phyloP scores from a whole-genome alignment of 2,329 filamentous ascomycete species.

The Paracamarosporium sp. region DNA sequence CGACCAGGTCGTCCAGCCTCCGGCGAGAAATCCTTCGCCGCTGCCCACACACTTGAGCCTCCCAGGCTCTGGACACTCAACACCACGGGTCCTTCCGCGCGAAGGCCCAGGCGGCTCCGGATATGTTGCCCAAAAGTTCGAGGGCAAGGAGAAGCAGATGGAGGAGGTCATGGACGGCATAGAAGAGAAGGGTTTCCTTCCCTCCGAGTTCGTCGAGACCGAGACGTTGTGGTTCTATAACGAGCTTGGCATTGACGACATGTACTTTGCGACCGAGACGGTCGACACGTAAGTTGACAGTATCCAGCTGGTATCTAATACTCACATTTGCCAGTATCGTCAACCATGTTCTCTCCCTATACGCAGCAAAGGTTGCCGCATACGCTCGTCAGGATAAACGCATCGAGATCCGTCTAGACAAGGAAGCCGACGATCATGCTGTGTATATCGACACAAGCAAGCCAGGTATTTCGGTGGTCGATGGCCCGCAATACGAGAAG shows the following conservation, averaged over 20 bases:
- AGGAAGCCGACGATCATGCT: conserved; percentile 92
- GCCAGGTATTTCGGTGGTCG: conserved; percentile 77
- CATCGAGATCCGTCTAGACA: conserved; percentile 92
- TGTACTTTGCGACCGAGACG: conserved; percentile 93
- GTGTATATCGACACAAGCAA: conserved; percentile 98
- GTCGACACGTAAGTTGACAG: conserved; percentile 65
- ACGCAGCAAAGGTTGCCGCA: conserved; percentile 94
- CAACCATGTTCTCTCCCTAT: conserved; percentile 93
- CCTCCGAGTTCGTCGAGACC: conserved; percentile 78
- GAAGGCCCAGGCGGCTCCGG: conserved; percentile 80
- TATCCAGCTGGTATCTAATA: neutral
- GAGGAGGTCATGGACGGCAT: conserved; percentile 81
- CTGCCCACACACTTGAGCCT: conserved; percentile 86
- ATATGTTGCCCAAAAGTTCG: conserved; percentile 93
- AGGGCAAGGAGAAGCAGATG: conserved; percentile 93
- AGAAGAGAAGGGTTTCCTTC: conserved; percentile 83
- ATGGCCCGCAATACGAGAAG: conserved; percentile 90
- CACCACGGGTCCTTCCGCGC: conserved; percentile 77
- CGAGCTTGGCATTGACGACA: conserved; percentile 95
- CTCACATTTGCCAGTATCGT: conserved; percentile 65
- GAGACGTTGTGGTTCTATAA: conserved; percentile 98
- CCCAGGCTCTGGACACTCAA: conserved; percentile 62
- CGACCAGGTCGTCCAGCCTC: conserved; percentile 60
- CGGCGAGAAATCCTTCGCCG: conserved; percentile 76
- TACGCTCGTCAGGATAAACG: conserved; percentile 92